Percentiles rank a stretch among this genome's conserved stretches.
These are phyloP conservation scores for Yarrowia alimentaria DNA, from an alignment of 805 yeast genomes.

Conservation along the genomic window DNA sequence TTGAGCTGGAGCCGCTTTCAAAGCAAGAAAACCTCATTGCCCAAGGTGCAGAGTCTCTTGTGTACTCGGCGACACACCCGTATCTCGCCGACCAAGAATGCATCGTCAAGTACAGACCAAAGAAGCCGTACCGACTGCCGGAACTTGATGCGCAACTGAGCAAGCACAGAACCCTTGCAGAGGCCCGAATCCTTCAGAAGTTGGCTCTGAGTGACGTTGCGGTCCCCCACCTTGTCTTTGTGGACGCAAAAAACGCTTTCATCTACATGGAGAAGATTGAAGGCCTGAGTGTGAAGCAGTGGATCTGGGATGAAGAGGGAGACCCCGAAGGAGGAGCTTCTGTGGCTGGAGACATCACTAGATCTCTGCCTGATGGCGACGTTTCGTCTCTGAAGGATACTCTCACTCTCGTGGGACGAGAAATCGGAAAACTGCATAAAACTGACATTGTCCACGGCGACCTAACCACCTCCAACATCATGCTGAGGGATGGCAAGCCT, in stretches of 20 bases:
- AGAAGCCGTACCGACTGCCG: constrained; percentile 87
- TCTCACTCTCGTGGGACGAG: constrained; percentile 54
- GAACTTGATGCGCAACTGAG: constrained; percentile 72
- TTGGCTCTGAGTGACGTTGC: constrained; percentile 51
- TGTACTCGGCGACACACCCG: constrained; percentile 64
- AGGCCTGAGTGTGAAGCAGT: constrained; percentile 37
- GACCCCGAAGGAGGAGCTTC: constrained; percentile 24
- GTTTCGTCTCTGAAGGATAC: constrained; percentile 31
- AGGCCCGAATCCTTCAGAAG: constrained; percentile 71
- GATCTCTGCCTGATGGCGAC: constrained; percentile 1
- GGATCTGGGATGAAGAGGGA: constrained; percentile 39
- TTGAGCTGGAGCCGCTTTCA: neutral
- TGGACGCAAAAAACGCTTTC: constrained; percentile 75
- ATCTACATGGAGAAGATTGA: constrained; percentile 88
- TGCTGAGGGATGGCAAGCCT: constrained; percentile 51
- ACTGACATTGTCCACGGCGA: constrained; percentile 90
- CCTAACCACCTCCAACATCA: constrained; percentile 82
- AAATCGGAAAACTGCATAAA: constrained; percentile 68
- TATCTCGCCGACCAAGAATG: constrained; percentile 45
- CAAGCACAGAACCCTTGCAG: constrained; percentile 77
- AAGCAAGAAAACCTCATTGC: constrained; percentile 48
- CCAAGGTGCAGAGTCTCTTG: constrained; percentile 91
- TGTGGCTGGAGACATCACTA: constrained; percentile 6
- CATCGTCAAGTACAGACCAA: constrained; percentile 82
- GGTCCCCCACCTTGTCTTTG: constrained; percentile 70